phyloP scores from a whole-genome alignment of 2,329 filamentous ascomycete genomes.

The Catunica adiposa region DNA sequence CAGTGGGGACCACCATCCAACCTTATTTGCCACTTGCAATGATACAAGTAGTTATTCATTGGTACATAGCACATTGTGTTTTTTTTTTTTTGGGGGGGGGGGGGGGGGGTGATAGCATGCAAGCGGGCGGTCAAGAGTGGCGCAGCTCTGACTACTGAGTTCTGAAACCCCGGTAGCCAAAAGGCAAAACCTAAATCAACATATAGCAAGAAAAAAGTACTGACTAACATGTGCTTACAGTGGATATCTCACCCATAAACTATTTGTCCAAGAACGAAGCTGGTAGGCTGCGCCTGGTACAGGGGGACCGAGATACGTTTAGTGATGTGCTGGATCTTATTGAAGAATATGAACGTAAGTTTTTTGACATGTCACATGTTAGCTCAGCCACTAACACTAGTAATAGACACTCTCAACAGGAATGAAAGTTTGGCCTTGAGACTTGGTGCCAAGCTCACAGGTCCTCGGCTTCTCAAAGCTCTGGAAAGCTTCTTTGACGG shows the following conservation, averaged over 20 bases:
- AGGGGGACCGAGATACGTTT: slow-evolving; percentile 49
- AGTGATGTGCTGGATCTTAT: slow-evolving; percentile 56
- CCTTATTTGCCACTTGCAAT: too few relatives aligned
- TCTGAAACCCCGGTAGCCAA: too few relatives aligned
- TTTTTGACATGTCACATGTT: neutral
- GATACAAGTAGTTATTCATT: too few relatives aligned
- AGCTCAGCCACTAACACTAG: neutral
- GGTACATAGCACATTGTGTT: too few relatives aligned
- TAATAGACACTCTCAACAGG: slow-evolving; percentile 54
- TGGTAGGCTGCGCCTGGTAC: slow-evolving; percentile 33
- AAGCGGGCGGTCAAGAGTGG: neutral
- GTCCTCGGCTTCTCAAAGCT: slow-evolving; percentile 67
- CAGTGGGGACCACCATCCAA: too few relatives aligned
- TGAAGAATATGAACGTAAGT: slow-evolving; percentile 55
- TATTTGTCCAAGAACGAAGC: slow-evolving; percentile 31
- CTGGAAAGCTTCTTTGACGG: slow-evolving; percentile 78
- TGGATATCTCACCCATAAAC: slow-evolving; percentile 26
- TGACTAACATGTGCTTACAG: slow-evolving; percentile 3
- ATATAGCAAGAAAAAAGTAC: neutral
- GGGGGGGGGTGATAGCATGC: neutral
- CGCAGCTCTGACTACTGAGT: too few relatives aligned
- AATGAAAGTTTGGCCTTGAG: slow-evolving; percentile 79
- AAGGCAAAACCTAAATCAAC: neutral
- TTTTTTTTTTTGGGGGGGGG: neutral
- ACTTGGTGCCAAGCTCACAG: slow-evolving; percentile 66